Evolutionary conservation across 371 early-diverging fungal genomes (phyloP).

Genomic region (Rhizopus microsporus): DNA sequence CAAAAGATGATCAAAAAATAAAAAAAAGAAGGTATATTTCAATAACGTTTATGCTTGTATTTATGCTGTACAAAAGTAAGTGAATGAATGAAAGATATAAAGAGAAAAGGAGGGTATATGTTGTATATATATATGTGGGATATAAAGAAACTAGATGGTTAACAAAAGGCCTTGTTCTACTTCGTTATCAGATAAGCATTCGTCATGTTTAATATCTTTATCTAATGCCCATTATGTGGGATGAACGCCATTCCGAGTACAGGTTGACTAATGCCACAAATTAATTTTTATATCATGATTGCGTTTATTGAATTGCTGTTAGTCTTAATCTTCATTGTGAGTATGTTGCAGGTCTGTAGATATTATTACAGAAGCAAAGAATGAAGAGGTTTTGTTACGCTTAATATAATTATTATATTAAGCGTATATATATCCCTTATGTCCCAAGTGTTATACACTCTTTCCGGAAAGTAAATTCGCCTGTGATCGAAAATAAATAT

Average conservation of each 20-base stretch:
- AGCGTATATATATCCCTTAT: no score
- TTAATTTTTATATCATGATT: no score
- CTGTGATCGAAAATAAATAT: no score
- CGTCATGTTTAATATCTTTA: not conserved
- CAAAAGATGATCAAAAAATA: constrained; percentile 35
- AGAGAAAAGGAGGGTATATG: constrained; percentile 61
- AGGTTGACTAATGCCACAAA: constrained; percentile 3
- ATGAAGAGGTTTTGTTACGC: no score
- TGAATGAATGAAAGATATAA: constrained; percentile 94
- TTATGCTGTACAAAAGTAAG: constrained; percentile 95
- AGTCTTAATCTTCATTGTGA: no score
- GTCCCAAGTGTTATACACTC: no score
- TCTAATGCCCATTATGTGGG: constrained; percentile 19
- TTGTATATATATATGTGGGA: not conserved
- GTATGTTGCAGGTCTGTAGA: no score
- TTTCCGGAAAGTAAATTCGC: no score
- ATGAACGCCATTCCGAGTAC: constrained; percentile 19
- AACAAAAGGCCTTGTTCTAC: not conserved
- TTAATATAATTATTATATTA: no score
- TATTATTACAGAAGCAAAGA: no score
- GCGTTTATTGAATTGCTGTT: no score
- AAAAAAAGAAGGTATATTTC: constrained; percentile 49
- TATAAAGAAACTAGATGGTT: not conserved
- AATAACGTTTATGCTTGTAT: constrained; percentile 92
- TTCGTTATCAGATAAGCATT: not conserved